Percentiles rank a stretch among this genome's conserved stretches.
These are phyloP conservation scores for Sarocladium strictum DNA, from an alignment of 2,329 filamentous ascomycete species.

Conservation along the genomic window DNA sequence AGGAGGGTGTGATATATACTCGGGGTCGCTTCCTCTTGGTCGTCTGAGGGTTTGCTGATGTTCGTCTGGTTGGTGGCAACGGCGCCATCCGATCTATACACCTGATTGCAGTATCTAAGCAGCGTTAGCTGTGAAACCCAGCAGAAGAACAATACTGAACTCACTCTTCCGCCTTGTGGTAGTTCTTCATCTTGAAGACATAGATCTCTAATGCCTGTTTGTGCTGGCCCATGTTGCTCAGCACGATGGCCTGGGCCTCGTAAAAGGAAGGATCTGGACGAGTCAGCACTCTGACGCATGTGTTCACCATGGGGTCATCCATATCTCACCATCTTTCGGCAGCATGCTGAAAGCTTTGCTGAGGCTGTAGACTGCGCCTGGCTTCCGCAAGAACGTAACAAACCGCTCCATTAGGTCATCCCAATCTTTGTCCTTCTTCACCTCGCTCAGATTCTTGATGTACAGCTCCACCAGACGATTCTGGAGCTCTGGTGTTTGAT, in stretches of 20 bases:
- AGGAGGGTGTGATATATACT: conserved; percentile 92
- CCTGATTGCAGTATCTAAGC: conserved; percentile 76
- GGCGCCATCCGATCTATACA: conserved; percentile 59
- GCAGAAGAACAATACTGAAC: conserved; percentile 23
- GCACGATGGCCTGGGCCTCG: conserved; percentile 81
- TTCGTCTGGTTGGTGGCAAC: conserved; percentile 14
- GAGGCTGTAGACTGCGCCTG: conserved; percentile 57
- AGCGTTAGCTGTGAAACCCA: background rate
- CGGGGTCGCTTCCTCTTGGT: conserved; percentile 50
- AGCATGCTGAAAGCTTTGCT: conserved; percentile 71
- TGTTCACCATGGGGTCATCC: background rate
- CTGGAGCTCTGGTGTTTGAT: conserved; percentile 80
- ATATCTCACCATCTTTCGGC: conserved; percentile 65
- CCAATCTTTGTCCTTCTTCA: conserved; percentile 43
- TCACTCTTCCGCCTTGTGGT: conserved; percentile 86
- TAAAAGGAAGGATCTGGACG: conserved; percentile 71
- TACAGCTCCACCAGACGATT: conserved; percentile 71
- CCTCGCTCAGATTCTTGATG: conserved; percentile 49
- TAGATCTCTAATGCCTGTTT: conserved; percentile 96
- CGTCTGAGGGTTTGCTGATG: conserved; percentile 19
- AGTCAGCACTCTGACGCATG: conserved; percentile 11
- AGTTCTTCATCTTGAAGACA: conserved; percentile 87
- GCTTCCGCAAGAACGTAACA: conserved; percentile 56
- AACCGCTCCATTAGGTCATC: conserved; percentile 59
- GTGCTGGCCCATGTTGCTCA: conserved; percentile 93